Evolutionary conservation across 1,284 basidiomycete genomes (phyloP).

Genomic region (Ustilago hordei): DNA sequence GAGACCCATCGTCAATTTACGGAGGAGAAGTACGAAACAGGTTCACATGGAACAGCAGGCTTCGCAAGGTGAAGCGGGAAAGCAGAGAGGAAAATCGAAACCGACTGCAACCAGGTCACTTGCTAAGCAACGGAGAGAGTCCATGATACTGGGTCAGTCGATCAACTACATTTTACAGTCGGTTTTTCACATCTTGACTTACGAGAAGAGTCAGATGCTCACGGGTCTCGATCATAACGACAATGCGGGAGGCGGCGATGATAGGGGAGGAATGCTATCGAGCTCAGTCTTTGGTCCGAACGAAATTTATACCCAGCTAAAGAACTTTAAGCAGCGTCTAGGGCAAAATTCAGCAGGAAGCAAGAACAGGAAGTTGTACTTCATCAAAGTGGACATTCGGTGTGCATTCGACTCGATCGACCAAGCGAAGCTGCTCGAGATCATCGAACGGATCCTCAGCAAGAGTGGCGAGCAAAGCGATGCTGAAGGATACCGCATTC

Average conservation of each 20-base stretch:
- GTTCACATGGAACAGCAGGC: conserved; percentile 24
- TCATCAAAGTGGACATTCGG: conserved; percentile 95
- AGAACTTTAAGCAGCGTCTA: conserved; percentile 39
- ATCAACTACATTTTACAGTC: conserved; percentile 87
- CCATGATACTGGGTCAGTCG: conserved; percentile 72
- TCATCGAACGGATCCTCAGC: conserved; percentile 76
- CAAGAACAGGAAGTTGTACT: conserved; percentile 73
- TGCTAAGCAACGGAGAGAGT: conserved; percentile 30
- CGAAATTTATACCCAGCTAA: conserved; percentile 70
- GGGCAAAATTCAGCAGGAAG: conserved; percentile 2
- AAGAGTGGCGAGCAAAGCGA: conserved; percentile 1
- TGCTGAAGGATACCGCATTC: conserved; percentile 57
- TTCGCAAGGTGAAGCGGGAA: not conserved
- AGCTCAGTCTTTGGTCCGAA: conserved; percentile 62
- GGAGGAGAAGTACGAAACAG: conserved; percentile 73
- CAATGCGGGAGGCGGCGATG: not conserved
- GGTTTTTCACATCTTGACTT: conserved; percentile 71
- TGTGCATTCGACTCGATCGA: conserved; percentile 97
- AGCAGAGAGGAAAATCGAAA: conserved; percentile 4
- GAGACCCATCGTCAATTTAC: conserved; percentile 91
- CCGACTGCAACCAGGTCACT: not conserved
- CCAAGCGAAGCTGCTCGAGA: conserved; percentile 83
- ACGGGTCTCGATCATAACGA: not conserved
- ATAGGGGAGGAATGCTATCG: conserved; percentile 24
- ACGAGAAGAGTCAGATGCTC: conserved; percentile 45